Conservation (phyloP, 1,284 basidiomycete species). For the Ceratobasidium sp. region DNA sequence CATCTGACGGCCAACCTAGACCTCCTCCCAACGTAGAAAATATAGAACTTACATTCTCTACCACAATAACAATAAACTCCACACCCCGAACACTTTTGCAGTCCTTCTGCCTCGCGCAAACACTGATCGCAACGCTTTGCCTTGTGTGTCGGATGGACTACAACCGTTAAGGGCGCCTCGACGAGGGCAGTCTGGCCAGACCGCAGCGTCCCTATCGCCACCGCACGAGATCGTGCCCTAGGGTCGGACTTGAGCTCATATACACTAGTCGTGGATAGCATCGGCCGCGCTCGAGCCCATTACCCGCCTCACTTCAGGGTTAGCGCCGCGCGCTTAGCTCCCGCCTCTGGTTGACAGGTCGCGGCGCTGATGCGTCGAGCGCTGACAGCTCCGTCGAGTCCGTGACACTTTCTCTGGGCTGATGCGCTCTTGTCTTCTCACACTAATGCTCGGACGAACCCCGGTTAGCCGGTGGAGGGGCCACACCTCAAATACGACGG, state of each 20-base stretch:
- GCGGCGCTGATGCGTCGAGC: not conserved
- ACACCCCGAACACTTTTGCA: conserved; percentile 67
- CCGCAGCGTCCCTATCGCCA: conserved; percentile 56
- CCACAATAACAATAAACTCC: conserved; percentile 77
- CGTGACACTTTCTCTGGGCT: conserved; percentile 4
- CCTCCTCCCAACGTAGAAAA: not conserved
- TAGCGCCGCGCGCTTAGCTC: conserved; percentile 23
- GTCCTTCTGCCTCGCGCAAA: conserved; percentile 53
- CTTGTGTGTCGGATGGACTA: conserved; percentile 67
- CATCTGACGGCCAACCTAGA: not conserved
- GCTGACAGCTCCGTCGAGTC: conserved; percentile 28
- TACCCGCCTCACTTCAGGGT: conserved; percentile 15
- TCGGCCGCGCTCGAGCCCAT: conserved; percentile 21
- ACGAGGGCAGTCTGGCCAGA: conserved; percentile 63
- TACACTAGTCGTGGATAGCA: conserved; percentile 19
- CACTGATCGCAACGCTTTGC: conserved; percentile 72
- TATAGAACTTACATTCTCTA: conserved; percentile 61
- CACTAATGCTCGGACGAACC: not conserved
- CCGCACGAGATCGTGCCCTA: conserved; percentile 62
- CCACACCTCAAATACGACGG: conserved; percentile 13
- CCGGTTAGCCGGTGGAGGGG: not conserved
- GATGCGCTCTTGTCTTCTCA: conserved; percentile 8
- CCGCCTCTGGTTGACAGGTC: not conserved
- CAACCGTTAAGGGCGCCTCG: conserved; percentile 58
- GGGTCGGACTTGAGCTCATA: conserved; percentile 50